phyloP scores from a whole-genome alignment of 1,284 basidiomycete genomes.

The Ganoderma resinaceum region DNA sequence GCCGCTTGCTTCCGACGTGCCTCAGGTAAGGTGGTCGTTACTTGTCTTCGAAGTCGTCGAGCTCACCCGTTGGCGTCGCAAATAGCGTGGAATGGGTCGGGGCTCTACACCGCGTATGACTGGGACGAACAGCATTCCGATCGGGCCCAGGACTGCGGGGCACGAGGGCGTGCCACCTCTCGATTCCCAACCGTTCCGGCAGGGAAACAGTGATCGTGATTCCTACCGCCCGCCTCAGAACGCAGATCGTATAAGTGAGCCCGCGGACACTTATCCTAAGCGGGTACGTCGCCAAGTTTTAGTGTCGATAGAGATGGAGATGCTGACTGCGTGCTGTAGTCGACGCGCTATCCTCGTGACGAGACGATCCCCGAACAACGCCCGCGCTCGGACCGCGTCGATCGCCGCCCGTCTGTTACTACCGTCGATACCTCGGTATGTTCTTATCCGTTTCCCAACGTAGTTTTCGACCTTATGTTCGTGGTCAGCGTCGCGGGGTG shows the following conservation, averaged over 20 bases:
- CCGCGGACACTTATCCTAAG: conserved; percentile 12
- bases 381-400: conserved; percentile 16
- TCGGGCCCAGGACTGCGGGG: conserved; percentile 4
- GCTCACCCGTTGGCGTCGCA: neutral
- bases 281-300: conserved; percentile 12
- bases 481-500: conserved; percentile 16
- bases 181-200: conserved; percentile 6
- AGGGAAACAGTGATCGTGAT: conserved; percentile 13
- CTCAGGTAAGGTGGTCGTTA: conserved; percentile 9
- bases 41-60: neutral
- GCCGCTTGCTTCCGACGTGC: neutral
- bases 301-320: neutral
- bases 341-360: conserved; percentile 9
- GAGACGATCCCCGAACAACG: conserved; percentile 5
- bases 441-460: neutral
- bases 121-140: conserved; percentile 18
- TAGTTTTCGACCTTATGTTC: neutral
- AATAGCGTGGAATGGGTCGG: neutral
- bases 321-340: neutral
- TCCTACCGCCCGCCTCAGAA: conserved; percentile 9
- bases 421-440: conserved; percentile 20
- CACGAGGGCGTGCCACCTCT: conserved; percentile 4
- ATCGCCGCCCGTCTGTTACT: conserved; percentile 17
- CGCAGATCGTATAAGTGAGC: neutral
- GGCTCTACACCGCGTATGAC: conserved; percentile 11